Conservation (phyloP, 208 protist species). For the Trypanosoma theileri region DNA sequence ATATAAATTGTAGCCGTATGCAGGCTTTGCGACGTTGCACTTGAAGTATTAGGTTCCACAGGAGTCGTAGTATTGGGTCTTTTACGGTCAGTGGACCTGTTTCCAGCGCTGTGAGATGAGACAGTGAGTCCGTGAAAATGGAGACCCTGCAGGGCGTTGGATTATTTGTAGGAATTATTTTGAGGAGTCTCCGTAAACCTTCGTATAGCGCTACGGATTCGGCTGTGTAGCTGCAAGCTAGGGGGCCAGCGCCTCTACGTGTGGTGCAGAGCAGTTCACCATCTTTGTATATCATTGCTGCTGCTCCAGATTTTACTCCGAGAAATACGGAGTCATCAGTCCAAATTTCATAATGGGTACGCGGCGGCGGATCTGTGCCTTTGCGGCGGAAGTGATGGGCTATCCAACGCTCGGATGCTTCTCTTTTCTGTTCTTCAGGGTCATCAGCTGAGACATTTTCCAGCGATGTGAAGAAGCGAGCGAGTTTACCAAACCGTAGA, state of each 20-base stretch:
- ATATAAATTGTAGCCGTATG: background rate
- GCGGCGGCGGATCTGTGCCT: background rate
- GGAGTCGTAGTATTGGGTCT: background rate
- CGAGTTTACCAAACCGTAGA: background rate
- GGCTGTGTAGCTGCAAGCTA: conserved; percentile 26
- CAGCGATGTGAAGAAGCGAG: background rate
- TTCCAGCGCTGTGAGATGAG: background rate
- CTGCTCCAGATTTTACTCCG: conserved; percentile 18
- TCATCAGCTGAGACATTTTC: background rate
- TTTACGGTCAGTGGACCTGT: background rate
- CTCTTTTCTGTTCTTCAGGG: background rate
- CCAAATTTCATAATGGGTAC: conserved; percentile 24
- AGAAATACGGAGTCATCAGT: conserved; percentile 24
- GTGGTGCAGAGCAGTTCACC: background rate
- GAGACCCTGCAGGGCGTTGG: background rate
- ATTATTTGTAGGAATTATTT: background rate
- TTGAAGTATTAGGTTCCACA: background rate
- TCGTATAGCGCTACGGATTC: conserved; percentile 24
- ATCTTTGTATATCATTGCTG: conserved; percentile 18
- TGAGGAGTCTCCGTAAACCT: background rate
- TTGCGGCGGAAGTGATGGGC: background rate
- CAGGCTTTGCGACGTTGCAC: background rate
- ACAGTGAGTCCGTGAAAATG: background rate
- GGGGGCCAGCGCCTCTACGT: background rate
- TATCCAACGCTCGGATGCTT: conserved; percentile 8